Conservation (phyloP, 306 rosid genomes). For the Rosa chinensis region DNA sequence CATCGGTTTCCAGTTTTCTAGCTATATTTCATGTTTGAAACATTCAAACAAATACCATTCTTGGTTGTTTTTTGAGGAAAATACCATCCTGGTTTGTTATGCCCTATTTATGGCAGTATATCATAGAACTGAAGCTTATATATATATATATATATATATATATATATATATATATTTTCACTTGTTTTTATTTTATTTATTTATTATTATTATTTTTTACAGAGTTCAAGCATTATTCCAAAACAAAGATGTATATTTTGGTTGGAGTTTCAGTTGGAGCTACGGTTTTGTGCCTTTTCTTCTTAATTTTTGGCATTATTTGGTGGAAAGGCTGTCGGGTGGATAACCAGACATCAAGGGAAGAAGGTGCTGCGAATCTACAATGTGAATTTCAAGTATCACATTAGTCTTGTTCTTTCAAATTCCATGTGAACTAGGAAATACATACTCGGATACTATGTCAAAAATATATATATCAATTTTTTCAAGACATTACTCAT, state of each 20-base stretch:
- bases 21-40: background rate
- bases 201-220: background rate
- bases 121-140: background rate
- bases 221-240: slow-evolving; percentile 12
- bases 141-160: too few species aligned
- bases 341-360: slow-evolving; percentile 4
- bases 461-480: too few species aligned
- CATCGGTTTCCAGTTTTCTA: background rate
- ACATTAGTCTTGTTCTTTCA: background rate
- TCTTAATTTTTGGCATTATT: slow-evolving; percentile 3
- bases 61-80: too few species aligned
- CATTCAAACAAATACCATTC: background rate
- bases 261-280: slow-evolving; percentile 21
- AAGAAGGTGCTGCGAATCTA: slow-evolving; percentile 3
- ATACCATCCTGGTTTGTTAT: background rate
- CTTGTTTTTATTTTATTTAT: background rate
- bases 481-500: background rate
- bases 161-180: too few species aligned
- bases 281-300: slow-evolving; percentile 1
- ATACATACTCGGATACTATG: background rate
- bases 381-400: background rate
- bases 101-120: background rate
- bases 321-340: slow-evolving; percentile 6
- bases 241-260: background rate
- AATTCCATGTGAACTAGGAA: background rate